Conservation (phyloP, 1,284 basidiomycete genomes). For the Phlebopus sp. region DNA sequence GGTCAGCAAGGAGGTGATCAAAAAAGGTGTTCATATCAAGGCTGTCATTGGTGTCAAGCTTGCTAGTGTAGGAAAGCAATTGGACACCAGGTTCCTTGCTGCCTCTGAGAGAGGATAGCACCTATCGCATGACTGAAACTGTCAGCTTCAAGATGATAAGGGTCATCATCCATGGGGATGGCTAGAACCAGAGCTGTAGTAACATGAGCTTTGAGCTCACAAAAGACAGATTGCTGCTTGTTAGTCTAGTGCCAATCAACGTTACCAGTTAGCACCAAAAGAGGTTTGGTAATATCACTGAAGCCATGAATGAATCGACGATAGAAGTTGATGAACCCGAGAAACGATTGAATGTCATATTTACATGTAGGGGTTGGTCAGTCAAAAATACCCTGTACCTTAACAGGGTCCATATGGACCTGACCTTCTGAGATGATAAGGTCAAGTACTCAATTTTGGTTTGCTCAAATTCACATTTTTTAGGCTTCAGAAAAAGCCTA, state of each 20-base stretch:
- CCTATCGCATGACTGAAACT: slow-evolving; percentile 3
- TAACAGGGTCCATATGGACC: slow-evolving; percentile 18
- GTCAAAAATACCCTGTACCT: slow-evolving; percentile 30
- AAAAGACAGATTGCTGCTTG: background rate
- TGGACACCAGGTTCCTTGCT: slow-evolving; percentile 5
- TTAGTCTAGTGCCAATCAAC: slow-evolving; percentile 1
- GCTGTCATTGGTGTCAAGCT: background rate
- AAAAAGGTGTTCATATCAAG: background rate
- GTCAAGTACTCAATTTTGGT: too few species aligned
- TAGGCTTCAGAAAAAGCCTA: slow-evolving; percentile 31
- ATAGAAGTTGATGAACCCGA: too few species aligned
- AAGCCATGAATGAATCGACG: too few species aligned
- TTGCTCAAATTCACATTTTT: slow-evolving; percentile 39
- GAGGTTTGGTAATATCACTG: too few species aligned
- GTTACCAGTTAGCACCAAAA: slow-evolving; percentile 19
- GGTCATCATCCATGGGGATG: slow-evolving; percentile 1
- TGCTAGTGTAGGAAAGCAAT: slow-evolving; percentile 8
- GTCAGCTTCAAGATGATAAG: slow-evolving; percentile 7
- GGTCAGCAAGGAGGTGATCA: background rate
- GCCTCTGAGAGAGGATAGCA: background rate
- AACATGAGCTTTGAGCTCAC: background rate
- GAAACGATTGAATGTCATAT: slow-evolving; percentile 29
- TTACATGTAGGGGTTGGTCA: too few species aligned
- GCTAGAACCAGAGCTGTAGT: slow-evolving; percentile 7
- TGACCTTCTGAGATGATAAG: too few species aligned